Evolutionary conservation across 345 rosid genomes (phyloP).

Genomic region (Camelina hispida): DNA sequence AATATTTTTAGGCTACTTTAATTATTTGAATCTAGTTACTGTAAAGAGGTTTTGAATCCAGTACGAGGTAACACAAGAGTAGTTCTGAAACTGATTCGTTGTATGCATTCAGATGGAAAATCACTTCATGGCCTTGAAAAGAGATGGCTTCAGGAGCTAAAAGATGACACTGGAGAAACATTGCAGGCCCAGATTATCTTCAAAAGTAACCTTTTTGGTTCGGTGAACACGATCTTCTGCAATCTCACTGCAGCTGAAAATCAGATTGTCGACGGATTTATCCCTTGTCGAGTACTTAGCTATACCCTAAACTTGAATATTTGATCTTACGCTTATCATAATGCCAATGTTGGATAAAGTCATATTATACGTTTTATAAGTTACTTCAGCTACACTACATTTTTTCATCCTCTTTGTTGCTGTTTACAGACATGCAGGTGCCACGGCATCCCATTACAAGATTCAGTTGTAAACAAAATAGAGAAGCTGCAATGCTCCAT

Average conservation of each 20-base stretch:
- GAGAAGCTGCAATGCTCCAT: slow-evolving; percentile 59
- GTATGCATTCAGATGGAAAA: slow-evolving; percentile 55
- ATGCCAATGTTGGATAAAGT: slow-evolving; percentile 3
- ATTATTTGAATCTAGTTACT: slow-evolving; percentile 2
- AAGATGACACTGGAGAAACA: slow-evolving; percentile 74
- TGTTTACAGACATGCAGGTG: slow-evolving; percentile 75
- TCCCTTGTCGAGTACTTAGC: slow-evolving; percentile 62
- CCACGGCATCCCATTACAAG: slow-evolving; percentile 60
- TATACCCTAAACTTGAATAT: slow-evolving; percentile 17
- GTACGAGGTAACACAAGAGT: background rate
- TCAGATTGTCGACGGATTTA: slow-evolving; percentile 66
- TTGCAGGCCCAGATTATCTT: slow-evolving; percentile 69
- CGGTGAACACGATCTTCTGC: slow-evolving; percentile 70
- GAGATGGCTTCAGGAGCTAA: slow-evolving; percentile 76
- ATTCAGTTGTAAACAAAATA: slow-evolving; percentile 36
- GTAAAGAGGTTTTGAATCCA: slow-evolving; percentile 17
- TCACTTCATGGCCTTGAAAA: slow-evolving; percentile 69
- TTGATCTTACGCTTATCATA: background rate
- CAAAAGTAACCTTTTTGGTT: slow-evolving; percentile 57
- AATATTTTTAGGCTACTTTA: slow-evolving; percentile 10
- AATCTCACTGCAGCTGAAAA: slow-evolving; percentile 55
- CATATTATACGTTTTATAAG: slow-evolving; percentile 7
- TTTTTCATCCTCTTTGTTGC: slow-evolving; percentile 29
- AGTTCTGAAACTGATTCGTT: slow-evolving; percentile 13
- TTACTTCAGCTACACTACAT: slow-evolving; percentile 21